phyloP scores from a whole-genome alignment of 2,329 filamentous ascomycete species.

The Nemania bipapillata region DNA sequence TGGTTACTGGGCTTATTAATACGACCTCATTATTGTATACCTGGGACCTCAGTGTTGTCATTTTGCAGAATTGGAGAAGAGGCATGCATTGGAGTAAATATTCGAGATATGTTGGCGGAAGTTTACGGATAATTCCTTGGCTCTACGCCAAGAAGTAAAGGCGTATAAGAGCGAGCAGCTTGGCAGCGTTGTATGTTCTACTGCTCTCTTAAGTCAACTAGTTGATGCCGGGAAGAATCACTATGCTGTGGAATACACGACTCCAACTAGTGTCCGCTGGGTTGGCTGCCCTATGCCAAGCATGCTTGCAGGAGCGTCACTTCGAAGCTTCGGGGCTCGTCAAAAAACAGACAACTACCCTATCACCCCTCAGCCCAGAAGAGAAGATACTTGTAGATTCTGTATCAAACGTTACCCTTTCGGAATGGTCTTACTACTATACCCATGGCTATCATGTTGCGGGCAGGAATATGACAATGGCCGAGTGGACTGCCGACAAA shows the following conservation, averaged over 20 bases:
- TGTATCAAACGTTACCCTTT: constrained; percentile 47
- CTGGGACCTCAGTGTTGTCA: constrained; percentile 19
- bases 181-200: background rate
- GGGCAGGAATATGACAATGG: constrained; percentile 48
- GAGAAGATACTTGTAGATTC: constrained; percentile 46
- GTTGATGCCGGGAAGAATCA: background rate
- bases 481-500: constrained; percentile 50
- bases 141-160: background rate
- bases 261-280: constrained; percentile 21
- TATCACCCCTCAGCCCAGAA: constrained; percentile 42
- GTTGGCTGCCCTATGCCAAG: constrained; percentile 36
- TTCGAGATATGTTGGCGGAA: constrained; percentile 1
- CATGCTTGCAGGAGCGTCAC: constrained; percentile 42
- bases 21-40: constrained; percentile 14
- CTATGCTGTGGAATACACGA: constrained; percentile 25
- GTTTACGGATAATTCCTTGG: background rate
- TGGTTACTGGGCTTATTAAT: constrained; percentile 6
- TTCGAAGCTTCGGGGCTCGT: constrained; percentile 17
- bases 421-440: constrained; percentile 52
- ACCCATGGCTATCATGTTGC: constrained; percentile 51
- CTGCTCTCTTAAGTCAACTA: background rate
- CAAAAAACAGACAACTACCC: constrained; percentile 42
- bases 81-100: constrained; percentile 2
- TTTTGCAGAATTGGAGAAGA: constrained; percentile 14
- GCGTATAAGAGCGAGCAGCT: constrained; percentile 20